Conservation (phyloP, 2,329 filamentous ascomycete genomes). For the Diplocarpon rosae region DNA sequence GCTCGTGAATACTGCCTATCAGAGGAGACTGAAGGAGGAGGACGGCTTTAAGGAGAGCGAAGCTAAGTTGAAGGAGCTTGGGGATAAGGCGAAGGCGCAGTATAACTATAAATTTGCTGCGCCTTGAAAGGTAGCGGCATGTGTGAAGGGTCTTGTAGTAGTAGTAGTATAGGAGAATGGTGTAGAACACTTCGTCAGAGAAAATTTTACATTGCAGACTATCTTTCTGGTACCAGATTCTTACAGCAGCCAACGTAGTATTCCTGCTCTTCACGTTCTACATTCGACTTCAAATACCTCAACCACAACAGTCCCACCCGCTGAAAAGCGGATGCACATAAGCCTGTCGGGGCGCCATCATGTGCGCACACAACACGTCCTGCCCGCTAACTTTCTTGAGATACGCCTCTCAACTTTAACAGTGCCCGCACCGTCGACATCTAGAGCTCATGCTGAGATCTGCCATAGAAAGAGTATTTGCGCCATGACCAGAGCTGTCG, state of each 20-base stretch:
- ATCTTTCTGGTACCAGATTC: too few species aligned
- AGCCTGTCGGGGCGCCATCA: constrained; percentile 17
- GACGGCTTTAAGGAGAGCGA: constrained; percentile 37
- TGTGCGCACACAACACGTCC: constrained; percentile 32
- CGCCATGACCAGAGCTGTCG: constrained; percentile 46
- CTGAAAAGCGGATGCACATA: constrained; percentile 24
- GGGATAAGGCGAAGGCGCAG: constrained; percentile 21
- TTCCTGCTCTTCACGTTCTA: constrained; percentile 27
- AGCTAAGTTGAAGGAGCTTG: constrained; percentile 21
- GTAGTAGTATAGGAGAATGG: too few species aligned
- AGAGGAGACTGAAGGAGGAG: constrained; percentile 34
- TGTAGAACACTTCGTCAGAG: too few species aligned
- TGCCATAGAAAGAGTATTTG: constrained; percentile 36
- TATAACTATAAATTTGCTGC: constrained; percentile 24
- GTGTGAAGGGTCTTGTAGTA: too few species aligned
- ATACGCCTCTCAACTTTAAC: constrained; percentile 35
- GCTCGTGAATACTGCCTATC: constrained; percentile 33
- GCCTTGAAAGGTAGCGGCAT: constrained; percentile 11
- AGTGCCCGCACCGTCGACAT: constrained; percentile 19
- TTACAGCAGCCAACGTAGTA: constrained; percentile 15
- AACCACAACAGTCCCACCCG: constrained; percentile 20
- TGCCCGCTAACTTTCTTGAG: constrained; percentile 28
- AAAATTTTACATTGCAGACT: too few species aligned
- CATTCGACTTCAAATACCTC: constrained; percentile 24
- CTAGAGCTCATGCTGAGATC: constrained; percentile 23